Evolutionary conservation across 2,329 filamentous ascomycete species (phyloP).

Genomic region (Fusarium sacchari): DNA sequence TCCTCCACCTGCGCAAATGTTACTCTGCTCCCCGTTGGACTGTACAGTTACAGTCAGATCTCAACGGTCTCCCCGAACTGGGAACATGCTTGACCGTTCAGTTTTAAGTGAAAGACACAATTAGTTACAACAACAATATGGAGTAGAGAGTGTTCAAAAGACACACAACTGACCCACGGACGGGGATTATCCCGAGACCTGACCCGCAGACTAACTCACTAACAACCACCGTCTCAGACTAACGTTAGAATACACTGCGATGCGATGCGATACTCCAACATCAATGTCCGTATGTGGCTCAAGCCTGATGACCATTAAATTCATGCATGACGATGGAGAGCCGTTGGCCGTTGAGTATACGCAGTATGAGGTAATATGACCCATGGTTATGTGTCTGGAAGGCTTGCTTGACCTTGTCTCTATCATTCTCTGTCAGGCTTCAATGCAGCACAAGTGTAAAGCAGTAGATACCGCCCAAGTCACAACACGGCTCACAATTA

Average conservation of each 20-base stretch:
- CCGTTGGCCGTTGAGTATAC: background rate
- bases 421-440: background rate
- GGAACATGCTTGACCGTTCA: slow-evolving; percentile 9
- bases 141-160: background rate
- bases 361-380: slow-evolving; percentile 1
- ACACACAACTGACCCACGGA: slow-evolving; percentile 1
- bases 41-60: slow-evolving; percentile 20
- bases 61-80: slow-evolving; percentile 7
- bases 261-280: background rate
- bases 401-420: background rate
- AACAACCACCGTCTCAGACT: background rate
- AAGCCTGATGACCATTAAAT: slow-evolving; percentile 3
- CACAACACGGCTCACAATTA: background rate
- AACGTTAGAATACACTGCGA: background rate
- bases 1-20: background rate
- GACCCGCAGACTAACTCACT: background rate
- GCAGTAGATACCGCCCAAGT: background rate
- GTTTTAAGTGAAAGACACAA: slow-evolving; percentile 4
- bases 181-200: slow-evolving; percentile 14
- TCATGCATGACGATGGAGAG: slow-evolving; percentile 3
- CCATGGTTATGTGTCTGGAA: background rate
- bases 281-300: background rate
- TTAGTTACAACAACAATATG: background rate
- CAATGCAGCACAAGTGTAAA: background rate
- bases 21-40: background rate